Conservation (phyloP, 2,329 filamentous ascomycete genomes). For the Metarhizium album region DNA sequence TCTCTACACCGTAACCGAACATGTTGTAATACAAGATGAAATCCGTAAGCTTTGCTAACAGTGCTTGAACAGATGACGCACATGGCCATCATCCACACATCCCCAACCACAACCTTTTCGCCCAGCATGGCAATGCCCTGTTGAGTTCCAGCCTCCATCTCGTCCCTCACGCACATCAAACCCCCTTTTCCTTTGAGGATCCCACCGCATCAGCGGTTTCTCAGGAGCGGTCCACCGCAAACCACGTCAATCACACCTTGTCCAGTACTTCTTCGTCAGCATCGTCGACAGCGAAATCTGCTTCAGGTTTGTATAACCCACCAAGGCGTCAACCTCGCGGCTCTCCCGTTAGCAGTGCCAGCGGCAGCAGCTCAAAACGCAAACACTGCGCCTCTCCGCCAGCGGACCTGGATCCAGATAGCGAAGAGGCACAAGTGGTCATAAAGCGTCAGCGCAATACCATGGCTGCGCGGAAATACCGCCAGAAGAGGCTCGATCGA, state of each 20-base stretch:
- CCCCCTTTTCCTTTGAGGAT: background rate
- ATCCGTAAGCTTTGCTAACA: background rate
- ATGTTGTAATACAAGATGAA: background rate
- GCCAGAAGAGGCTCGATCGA: slow-evolving; percentile 59
- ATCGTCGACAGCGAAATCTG: background rate
- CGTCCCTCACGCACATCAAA: background rate
- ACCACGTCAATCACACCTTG: background rate
- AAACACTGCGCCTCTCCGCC: slow-evolving; percentile 6
- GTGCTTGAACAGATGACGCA: background rate
- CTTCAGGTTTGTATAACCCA: background rate
- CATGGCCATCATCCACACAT: background rate
- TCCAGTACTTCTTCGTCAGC: slow-evolving; percentile 2
- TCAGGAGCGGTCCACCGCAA: slow-evolving; percentile 2
- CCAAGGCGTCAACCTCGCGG: background rate
- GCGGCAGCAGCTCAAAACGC: slow-evolving; percentile 11
- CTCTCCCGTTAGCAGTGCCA: slow-evolving; percentile 4
- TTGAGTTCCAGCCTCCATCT: slow-evolving; percentile 4
- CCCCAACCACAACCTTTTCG: slow-evolving; percentile 1
- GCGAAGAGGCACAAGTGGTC: slow-evolving; percentile 17
- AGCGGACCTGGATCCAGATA: slow-evolving; percentile 8
- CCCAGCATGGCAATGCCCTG: background rate
- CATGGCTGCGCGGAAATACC: slow-evolving; percentile 59
- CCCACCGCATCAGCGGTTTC: slow-evolving; percentile 1
- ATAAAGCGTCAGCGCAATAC: slow-evolving; percentile 58
- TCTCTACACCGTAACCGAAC: no score